These are phyloP conservation scores for Colletotrichum spaethianum DNA, from an alignment of 2,329 filamentous ascomycete species.

Conservation along the genomic window DNA sequence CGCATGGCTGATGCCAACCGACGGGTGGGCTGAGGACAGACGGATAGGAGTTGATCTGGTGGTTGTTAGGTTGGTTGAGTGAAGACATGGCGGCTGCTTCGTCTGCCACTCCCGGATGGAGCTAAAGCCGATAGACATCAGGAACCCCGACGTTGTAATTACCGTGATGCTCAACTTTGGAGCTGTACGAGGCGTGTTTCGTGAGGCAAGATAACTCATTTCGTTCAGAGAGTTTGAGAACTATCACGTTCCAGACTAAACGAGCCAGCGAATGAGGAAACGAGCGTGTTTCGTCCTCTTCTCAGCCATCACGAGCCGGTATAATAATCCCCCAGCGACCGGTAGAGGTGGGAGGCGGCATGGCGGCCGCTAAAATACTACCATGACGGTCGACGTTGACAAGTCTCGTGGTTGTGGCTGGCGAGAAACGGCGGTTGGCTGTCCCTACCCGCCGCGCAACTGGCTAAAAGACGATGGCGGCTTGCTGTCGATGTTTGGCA, in stretches of 20 bases:
- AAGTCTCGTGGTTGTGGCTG: constrained; percentile 37
- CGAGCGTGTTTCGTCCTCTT: constrained; percentile 9
- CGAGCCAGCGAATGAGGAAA: constrained; percentile 1
- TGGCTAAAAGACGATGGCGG: not conserved
- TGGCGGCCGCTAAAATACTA: constrained; percentile 24
- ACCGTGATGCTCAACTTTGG: not conserved
- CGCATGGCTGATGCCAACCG: not conserved
- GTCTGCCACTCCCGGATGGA: not conserved
- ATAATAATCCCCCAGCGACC: not conserved
- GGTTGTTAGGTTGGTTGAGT: not conserved
- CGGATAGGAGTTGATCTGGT: not conserved
- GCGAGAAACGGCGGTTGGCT: constrained; percentile 30
- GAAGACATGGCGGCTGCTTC: not conserved
- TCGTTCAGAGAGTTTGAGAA: not conserved
- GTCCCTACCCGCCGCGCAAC: constrained; percentile 18
- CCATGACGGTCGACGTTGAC: constrained; percentile 13
- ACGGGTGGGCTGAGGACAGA: constrained; percentile 1
- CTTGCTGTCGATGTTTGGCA: not conserved
- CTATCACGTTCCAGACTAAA: not conserved
- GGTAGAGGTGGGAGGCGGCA: not conserved
- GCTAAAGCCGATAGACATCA: not conserved
- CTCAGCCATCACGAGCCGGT: not conserved
- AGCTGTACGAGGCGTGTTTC: not conserved
- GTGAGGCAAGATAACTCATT: not conserved
- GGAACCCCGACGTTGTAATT: not conserved